Evolutionary conservation across 2,329 filamentous ascomycete genomes (phyloP), one percentile per base, ranked within the genome.

Genomic region (Calonectria leucothoes): DNA sequence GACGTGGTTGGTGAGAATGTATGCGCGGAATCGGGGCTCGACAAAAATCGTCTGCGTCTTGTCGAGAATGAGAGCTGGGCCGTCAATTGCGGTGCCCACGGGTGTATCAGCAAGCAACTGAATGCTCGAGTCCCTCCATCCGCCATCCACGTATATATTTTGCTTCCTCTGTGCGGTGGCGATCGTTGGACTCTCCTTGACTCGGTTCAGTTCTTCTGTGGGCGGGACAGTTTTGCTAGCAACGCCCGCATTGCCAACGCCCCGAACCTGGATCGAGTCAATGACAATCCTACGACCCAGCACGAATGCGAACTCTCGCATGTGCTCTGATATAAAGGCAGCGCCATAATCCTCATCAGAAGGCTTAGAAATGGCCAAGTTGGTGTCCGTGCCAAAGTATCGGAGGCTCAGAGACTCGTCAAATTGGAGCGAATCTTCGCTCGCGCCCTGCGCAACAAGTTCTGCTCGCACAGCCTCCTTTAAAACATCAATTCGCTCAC

Each of bases 381-480:
- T 78, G 1, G 76, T 78, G 10, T 78, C 76, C 0, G 87, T 88
- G 2, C 88, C 88, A 74, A 88, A 86, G 67, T 89, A 89, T 39
- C 87, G 84, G 75, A 89, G 82, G 64, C 87, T 87, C 4, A 89
- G 81, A 45, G 86, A 87, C 23, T 82, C 79, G 10, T 83, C 80
- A 31, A 86, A 82, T 15, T 85, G 83, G 39, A 89, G 82, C 10
- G 86, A 84, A 1, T 82, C 80, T 1, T 77, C 66, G 0, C 79
- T 67, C 52, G 88, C 87, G 0, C 86, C 85, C 75, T 89, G 87
- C 0, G 79, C 74, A 3, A 83, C 66, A 52, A 89, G 81, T 4
- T 87, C 86, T 1, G 77, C 73, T 0, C 81, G 79, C 0, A 87
- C 84, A 45, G 77, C 82, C 0, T 76, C 66, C 55, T 78, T 82